Conservation (phyloP, 2,329 filamentous ascomycete genomes). For the Gliomastix tumulicola region DNA sequence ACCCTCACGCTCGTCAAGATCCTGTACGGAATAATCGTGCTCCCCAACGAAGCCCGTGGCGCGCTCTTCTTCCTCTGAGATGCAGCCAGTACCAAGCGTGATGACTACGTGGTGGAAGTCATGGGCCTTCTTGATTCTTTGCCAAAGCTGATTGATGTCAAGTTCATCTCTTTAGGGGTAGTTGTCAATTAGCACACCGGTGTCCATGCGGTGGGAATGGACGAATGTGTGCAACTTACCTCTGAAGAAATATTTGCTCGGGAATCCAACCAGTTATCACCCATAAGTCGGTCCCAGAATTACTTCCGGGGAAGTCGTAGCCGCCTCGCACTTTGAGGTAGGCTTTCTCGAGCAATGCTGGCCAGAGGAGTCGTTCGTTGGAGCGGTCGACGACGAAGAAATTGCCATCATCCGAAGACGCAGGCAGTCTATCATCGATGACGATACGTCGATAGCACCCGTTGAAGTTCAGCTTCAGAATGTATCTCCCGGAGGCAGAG, state of each 20-base stretch:
- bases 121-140: constrained; percentile 67
- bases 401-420: constrained; percentile 65
- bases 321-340: constrained; percentile 93
- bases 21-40: constrained; percentile 89
- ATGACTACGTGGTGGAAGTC: constrained; percentile 74
- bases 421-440: constrained; percentile 82
- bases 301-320: constrained; percentile 96
- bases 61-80: constrained; percentile 70
- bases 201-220: not conserved
- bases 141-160: constrained; percentile 71
- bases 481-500: constrained; percentile 80
- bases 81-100: constrained; percentile 81
- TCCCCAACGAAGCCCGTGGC: constrained; percentile 78
- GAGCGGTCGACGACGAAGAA: constrained; percentile 84
- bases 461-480: constrained; percentile 92
- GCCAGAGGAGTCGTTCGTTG: constrained; percentile 80
- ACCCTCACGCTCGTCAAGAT: constrained; percentile 57
- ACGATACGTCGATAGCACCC: constrained; percentile 81
- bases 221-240: constrained; percentile 33
- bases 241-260: constrained; percentile 87
- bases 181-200: not conserved
- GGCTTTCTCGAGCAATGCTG: constrained; percentile 88
- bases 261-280: constrained; percentile 94
- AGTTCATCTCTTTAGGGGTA: constrained; percentile 61
- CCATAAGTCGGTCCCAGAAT: constrained; percentile 92